Evolutionary conservation across 2,329 filamentous ascomycete species (phyloP), one percentile per base, ranked within the genome.

Genomic region (Chaetomiaceae sp.): DNA sequence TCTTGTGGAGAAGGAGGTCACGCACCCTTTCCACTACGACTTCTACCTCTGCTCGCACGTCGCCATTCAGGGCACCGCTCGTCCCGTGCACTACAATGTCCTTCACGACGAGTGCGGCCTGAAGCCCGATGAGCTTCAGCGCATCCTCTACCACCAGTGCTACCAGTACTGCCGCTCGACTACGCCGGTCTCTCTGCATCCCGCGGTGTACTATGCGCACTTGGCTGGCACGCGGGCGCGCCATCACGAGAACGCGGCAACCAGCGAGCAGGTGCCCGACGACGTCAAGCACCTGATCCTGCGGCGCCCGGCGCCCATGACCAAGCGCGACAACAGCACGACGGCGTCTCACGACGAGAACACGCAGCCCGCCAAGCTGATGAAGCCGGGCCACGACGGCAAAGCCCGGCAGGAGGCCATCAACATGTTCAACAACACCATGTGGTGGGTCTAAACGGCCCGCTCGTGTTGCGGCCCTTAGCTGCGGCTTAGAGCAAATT

Each of bases 201-300:
- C 94, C 0, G 91, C 94, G 0, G 87, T 97, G 0, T 99, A 99
- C 77, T 99, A 99, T 63, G 91, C 95, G 0, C 94, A 99, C 70
- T 72, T 99, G 59, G 91, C 91, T 31, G 87, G 90, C 8, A 83
- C 84, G 54, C 88, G 94, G 46, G 90, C 89, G 19, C 84, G 84
- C 50, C 76, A 84, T 3, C 94, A 99, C 60, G 85, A 92, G 64
- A 68, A 76, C 54, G 61, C 73, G 3, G 65, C 72, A 0, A 66
- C 74, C 0, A 78, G 74, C 15, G 71, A 74, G 14, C 68, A 57
- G 71, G 79, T 64, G 66, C 74, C 67, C 61, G 69, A 47, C 60
- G 72, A 74, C 11, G 68, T 73, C 39, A 76, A 78, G 61, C 74
- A 71, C 5, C 62, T 66, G 1, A 71, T 74, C 47, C 67, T 69